Evolutionary conservation across 306 rosid species (phyloP), one percentile per base, ranked within the genome.

Genomic region (Dalbergia cochinchinensis): DNA sequence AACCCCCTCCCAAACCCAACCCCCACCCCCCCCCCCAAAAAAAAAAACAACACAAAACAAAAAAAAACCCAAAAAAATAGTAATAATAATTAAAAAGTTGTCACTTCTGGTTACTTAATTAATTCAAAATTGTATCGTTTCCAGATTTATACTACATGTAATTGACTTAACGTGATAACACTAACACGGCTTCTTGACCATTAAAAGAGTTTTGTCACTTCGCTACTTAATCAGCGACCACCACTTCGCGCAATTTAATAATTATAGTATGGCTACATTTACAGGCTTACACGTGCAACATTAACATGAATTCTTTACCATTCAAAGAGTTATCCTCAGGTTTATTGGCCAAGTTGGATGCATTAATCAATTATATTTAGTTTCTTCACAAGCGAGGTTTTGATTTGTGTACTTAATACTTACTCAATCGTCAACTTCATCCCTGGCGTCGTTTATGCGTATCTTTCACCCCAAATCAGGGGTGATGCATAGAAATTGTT

Each of bases 301-400:
- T 2, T 2, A 71, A 50, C 69, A 57, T 50, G 69, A 10, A 75
- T 75, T 69, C 69, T 72, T 39, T 16, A 41, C 7, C 31, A 41
- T 60, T 15, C 53, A 59, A 18, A 33, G 59, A 48, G 45, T 19
- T 48, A 5, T 9, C 34, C 33, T 44, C 45, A 8, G 4, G 19
- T 16, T 18, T 48, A 3, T 62, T 66, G 51, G 80, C 7, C 65
- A 64, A 63, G 14, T 19, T 78, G 42, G 67, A 5, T 19, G n/a
- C 57, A 18, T 20, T 58, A 39, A 57, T 79, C 7, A 65, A 35
- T 59, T 20, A n/a, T 33, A n/a, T 33, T 7, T n/a, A 33, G 41
- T 71, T 78, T 63, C 86, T 76, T 78, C 64, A 19, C 31, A 26
- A 84, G n/a, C 31, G 37, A 71, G 73, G 12, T 19, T 58, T 45